phyloP scores from a whole-genome alignment of 2,329 filamentous ascomycete genomes.

The Scedosporium dehoogii region DNA sequence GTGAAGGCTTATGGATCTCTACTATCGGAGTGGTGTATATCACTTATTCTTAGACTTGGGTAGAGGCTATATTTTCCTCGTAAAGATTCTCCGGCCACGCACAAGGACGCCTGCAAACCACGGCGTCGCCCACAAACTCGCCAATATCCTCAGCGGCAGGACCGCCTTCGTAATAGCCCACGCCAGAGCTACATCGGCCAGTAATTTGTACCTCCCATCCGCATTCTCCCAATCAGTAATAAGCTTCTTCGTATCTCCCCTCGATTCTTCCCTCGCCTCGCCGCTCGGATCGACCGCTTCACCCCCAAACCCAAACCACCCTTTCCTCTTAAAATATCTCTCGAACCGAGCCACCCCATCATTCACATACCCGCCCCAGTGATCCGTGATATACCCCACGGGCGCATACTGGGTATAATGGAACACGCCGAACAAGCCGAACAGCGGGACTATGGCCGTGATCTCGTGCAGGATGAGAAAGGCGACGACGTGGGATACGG shows the following conservation, averaged over 20 bases:
- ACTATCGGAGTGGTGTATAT: background rate
- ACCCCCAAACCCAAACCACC: slow-evolving; percentile 62
- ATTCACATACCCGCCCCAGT: slow-evolving; percentile 41
- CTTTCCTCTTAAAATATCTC: slow-evolving; percentile 65
- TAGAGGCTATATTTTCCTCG: background rate
- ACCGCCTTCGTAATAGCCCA: slow-evolving; percentile 85
- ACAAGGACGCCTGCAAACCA: slow-evolving; percentile 72
- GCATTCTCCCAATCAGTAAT: slow-evolving; percentile 25
- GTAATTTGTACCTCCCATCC: slow-evolving; percentile 42
- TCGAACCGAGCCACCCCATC: slow-evolving; percentile 67
- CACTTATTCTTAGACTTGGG: background rate
- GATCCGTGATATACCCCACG: slow-evolving; percentile 35
- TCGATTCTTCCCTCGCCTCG: background rate
- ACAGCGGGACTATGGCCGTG: slow-evolving; percentile 72
- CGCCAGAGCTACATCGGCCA: slow-evolving; percentile 69
- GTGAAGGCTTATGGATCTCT: too few species aligned
- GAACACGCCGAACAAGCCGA: slow-evolving; percentile 66
- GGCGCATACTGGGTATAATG: slow-evolving; percentile 73
- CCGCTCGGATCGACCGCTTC: slow-evolving; percentile 13
- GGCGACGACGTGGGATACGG: slow-evolving; percentile 70
- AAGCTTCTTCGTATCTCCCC: slow-evolving; percentile 16
- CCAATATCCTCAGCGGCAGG: slow-evolving; percentile 63
- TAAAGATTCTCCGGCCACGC: slow-evolving; percentile 20
- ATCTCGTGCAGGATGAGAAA: slow-evolving; percentile 89
- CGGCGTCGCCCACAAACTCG: slow-evolving; percentile 82